Evolutionary conservation across 2,329 filamentous ascomycete genomes (phyloP).

Genomic region (Waltergamsia citrina): DNA sequence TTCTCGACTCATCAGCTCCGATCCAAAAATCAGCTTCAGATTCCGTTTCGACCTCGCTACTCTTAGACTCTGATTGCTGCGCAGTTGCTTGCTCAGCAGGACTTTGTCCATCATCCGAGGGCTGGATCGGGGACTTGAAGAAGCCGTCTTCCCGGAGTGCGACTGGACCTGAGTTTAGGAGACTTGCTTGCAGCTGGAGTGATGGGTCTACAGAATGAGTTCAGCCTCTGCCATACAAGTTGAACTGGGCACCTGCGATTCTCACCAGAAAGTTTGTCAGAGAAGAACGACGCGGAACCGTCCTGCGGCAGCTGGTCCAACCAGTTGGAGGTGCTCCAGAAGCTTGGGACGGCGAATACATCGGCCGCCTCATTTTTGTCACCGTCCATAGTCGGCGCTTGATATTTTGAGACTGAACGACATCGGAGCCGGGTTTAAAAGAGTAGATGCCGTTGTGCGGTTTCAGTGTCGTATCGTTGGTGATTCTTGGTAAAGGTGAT

Average conservation of each 20-base stretch:
- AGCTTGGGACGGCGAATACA: slow-evolving; percentile 54
- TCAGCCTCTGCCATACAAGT: background rate
- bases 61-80: no score
- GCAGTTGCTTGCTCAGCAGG: no score
- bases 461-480: background rate
- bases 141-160: slow-evolving; percentile 19
- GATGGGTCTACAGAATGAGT: background rate
- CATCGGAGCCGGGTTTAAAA: no score
- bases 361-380: slow-evolving; percentile 33
- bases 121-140: slow-evolving; percentile 26
- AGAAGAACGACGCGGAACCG: slow-evolving; percentile 29
- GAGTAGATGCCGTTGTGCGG: no score
- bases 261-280: slow-evolving; percentile 23
- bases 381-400: slow-evolving; percentile 13
- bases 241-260: background rate
- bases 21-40: slow-evolving; percentile 33
- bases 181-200: background rate
- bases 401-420: no score
- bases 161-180: background rate
- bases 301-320: slow-evolving; percentile 19
- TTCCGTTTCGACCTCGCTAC: background rate
- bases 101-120: slow-evolving; percentile 5
- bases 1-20: slow-evolving; percentile 18
- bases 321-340: slow-evolving; percentile 47
- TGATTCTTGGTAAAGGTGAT: slow-evolving; percentile 2